Evolutionary conservation across 2,329 filamentous ascomycete species (phyloP).

Genomic region (Cytospora leucostoma): DNA sequence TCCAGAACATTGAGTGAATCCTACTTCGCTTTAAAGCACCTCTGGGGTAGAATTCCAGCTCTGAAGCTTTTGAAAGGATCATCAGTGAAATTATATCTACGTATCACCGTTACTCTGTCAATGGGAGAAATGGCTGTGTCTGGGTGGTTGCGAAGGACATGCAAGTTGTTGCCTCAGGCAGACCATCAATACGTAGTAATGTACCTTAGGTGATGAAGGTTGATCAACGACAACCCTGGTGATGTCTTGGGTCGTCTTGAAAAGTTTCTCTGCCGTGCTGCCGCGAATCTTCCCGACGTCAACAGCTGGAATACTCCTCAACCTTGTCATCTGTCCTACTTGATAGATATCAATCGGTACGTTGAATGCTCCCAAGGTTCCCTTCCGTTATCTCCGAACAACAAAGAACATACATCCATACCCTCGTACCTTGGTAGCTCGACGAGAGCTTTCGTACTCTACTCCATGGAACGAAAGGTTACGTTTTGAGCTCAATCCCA

Average conservation of each 20-base stretch:
- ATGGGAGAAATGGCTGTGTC: neutral
- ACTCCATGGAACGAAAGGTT: neutral
- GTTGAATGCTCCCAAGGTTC: neutral
- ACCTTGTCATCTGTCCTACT: conserved; percentile 1
- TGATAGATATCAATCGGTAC: conserved; percentile 7
- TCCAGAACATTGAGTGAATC: too few species aligned
- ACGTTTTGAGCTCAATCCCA: neutral
- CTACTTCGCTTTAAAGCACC: too few species aligned
- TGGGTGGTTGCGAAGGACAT: neutral
- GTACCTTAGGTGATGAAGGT: neutral
- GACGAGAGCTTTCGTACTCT: neutral
- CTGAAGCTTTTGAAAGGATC: neutral
- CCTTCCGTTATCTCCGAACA: neutral
- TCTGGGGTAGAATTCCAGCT: too few species aligned
- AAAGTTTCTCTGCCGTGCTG: conserved; percentile 23
- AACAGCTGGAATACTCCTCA: conserved; percentile 3
- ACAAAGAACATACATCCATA: neutral
- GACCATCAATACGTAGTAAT: neutral
- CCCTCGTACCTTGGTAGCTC: neutral
- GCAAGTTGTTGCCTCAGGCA: neutral
- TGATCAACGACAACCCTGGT: conserved; percentile 19
- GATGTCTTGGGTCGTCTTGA: conserved; percentile 18
- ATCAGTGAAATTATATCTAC: neutral
- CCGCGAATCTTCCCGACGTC: conserved; percentile 1
- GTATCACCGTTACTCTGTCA: neutral